A percentile compares a stretch with the other conserved stretches of the same genome.
Conservation (phyloP, 805 yeast genomes). For the Kuraishia hungarica region DNA sequence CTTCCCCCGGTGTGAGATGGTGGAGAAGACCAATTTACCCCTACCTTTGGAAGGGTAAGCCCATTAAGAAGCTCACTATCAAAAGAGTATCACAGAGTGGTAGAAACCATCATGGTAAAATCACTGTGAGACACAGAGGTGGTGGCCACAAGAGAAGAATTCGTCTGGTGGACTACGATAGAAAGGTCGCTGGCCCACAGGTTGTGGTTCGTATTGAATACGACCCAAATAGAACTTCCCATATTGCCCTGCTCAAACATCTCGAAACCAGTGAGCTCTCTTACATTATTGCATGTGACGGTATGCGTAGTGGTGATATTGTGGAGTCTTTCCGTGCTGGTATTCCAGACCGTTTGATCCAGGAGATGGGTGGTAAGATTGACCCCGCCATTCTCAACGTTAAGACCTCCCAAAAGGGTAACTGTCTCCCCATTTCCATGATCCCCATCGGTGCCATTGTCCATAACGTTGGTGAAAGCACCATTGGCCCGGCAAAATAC, state of each 20-base stretch:
- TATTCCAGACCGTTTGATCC: slow-evolving; percentile 62
- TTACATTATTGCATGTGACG: slow-evolving; percentile 87
- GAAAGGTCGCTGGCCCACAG: slow-evolving; percentile 63
- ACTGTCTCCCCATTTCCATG: slow-evolving; percentile 87
- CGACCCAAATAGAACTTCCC: slow-evolving; percentile 92
- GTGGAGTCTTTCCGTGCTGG: slow-evolving; percentile 90
- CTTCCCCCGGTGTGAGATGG: slow-evolving; percentile 85
- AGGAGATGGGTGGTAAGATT: slow-evolving; percentile 83
- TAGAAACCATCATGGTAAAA: slow-evolving; percentile 80
- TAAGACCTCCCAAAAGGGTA: slow-evolving; percentile 85
- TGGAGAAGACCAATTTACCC: slow-evolving; percentile 81
- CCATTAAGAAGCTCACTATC: slow-evolving; percentile 66
- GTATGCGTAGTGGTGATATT: slow-evolving; percentile 84
- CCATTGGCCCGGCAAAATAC: slow-evolving; percentile 74
- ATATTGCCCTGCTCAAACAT: slow-evolving; percentile 78
- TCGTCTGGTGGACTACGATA: slow-evolving; percentile 69
- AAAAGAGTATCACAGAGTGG: slow-evolving; percentile 74
- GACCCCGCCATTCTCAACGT: slow-evolving; percentile 90
- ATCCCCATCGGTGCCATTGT: slow-evolving; percentile 91
- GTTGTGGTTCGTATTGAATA: slow-evolving; percentile 84
- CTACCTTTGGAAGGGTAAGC: slow-evolving; percentile 80
- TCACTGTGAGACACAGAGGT: slow-evolving; percentile 91
- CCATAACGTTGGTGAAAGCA: slow-evolving; percentile 76
- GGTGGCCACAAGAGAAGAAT: slow-evolving; percentile 93
- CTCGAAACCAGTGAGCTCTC: slow-evolving; percentile 51